Conservation (phyloP, 208 protist genomes). For the Wallacemonas sp. region DNA sequence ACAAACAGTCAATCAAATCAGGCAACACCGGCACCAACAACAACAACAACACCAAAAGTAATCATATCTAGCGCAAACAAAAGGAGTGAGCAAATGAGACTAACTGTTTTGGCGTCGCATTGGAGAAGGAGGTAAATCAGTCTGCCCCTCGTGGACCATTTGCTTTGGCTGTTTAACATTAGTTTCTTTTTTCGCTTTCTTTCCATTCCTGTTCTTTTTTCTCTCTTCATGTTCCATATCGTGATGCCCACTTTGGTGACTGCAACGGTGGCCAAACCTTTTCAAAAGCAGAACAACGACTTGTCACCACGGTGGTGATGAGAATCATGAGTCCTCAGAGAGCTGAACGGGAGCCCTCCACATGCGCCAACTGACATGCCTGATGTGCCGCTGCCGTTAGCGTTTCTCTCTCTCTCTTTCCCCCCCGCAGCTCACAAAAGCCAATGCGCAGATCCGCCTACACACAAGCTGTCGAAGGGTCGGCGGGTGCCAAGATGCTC, state of each 20-base stretch:
- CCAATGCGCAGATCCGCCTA: too few relatives aligned
- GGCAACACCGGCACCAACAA: slow-evolving; percentile 1
- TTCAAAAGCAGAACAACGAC: slow-evolving; percentile 13
- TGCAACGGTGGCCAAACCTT: background rate
- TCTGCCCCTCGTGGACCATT: background rate
- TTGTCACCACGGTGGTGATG: too few relatives aligned
- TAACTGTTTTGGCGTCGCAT: background rate
- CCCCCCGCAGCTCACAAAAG: too few relatives aligned
- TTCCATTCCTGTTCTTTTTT: slow-evolving; percentile 14
- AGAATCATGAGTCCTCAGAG: too few relatives aligned
- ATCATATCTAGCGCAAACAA: background rate
- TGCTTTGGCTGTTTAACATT: background rate
- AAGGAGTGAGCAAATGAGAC: background rate
- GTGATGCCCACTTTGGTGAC: background rate
- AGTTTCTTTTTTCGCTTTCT: slow-evolving; percentile 18
- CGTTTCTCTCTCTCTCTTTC: too few relatives aligned
- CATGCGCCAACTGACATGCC: too few relatives aligned
- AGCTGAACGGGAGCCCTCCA: too few relatives aligned
- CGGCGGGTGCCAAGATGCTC: too few relatives aligned
- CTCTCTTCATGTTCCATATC: slow-evolving; percentile 14
- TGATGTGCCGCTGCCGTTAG: too few relatives aligned
- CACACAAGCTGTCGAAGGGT: too few relatives aligned
- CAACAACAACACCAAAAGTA: background rate
- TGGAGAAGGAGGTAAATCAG: background rate
- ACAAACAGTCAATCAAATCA: background rate